A percentile compares a stretch with the other conserved stretches of the same genome.
Evolutionary conservation across 768 basidiomycete genomes (phyloP).

Genomic region (Panaeolus cyanescens): DNA sequence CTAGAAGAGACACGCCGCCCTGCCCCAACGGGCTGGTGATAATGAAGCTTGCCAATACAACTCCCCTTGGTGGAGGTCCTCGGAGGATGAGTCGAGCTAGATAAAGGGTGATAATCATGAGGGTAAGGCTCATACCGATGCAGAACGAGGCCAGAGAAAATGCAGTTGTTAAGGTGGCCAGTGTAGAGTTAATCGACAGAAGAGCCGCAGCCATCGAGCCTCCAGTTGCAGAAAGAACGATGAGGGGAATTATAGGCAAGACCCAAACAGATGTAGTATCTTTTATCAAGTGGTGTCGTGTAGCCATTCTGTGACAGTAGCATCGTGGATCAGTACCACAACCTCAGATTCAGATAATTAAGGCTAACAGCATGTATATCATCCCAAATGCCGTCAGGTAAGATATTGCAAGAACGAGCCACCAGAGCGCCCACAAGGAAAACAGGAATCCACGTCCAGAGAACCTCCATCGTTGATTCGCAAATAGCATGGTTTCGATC

Average conservation of each 20-base stretch:
- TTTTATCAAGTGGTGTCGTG: constrained; percentile 51
- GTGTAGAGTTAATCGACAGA: constrained; percentile 35
- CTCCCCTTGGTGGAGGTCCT: constrained; percentile 46
- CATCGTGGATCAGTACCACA: background rate
- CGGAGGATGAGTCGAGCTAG: constrained; percentile 55
- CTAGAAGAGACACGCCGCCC: constrained; percentile 53
- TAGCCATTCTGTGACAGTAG: constrained; percentile 42
- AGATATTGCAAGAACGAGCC: constrained; percentile 58
- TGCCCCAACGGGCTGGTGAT: constrained; percentile 72
- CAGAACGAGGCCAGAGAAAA: constrained; percentile 51
- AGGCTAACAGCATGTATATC: constrained; percentile 21
- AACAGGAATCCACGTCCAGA: constrained; percentile 53
- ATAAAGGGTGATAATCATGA: constrained; percentile 66
- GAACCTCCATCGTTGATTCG: constrained; percentile 44
- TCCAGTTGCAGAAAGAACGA: constrained; percentile 68
- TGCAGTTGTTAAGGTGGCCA: constrained; percentile 54
- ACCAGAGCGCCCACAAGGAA: constrained; percentile 66
- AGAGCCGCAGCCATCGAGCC: constrained; percentile 55
- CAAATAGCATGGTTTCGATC: constrained; percentile 45
- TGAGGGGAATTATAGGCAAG: constrained; percentile 69
- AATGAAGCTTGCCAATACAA: constrained; percentile 60
- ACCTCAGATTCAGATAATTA: constrained; percentile 28
- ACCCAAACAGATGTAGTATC: constrained; percentile 66
- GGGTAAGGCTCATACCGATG: constrained; percentile 54
- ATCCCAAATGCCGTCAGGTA: constrained; percentile 24